Evolutionary conservation across 2,329 filamentous ascomycete genomes (phyloP), one percentile per base, ranked within the genome.

Genomic region (Xylariaceae sp.): DNA sequence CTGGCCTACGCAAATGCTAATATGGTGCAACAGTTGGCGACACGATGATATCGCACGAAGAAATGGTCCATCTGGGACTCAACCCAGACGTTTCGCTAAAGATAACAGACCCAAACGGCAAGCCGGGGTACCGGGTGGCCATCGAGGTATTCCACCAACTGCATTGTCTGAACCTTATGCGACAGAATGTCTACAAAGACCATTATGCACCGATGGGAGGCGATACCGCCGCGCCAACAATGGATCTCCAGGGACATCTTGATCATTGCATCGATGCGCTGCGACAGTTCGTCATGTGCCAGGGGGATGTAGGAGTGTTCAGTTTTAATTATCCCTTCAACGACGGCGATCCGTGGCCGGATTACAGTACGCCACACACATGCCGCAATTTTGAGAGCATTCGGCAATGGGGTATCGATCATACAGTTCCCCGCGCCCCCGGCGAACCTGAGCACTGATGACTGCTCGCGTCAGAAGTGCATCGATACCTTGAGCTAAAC

Each of bases 61-160:
- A 83, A 57, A 74, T 82, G 27, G 65, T 73, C 38, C 74, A 73
- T 18, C 72, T 85, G 0, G 74, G 74, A 5, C 67, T 76, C 4
- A 76, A 81, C 53, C 75, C 76, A 2, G 63, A 68, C 35, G 66
- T 73, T 18, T 78, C 77, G 1, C 68, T 83, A n/a, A 76, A 74
- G 57, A 75, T 81, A 54, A 77, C 74, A 10, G 70, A 83, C 55
- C 75, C 79, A 40, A 81, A 80, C 1, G 81, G 80, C 15, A 71
- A 77, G 49, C 72, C 74, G 35, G 81, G 80, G 1, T 84, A 82
- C 57, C 71, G 80, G n/a, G 79, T 81, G 0, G 81, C 75, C 0
- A 66, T 82, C 3, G 77, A 82, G 58, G 77, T 80, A 0, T 81
- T 82, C 64, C 78, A 82, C 62, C 77, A 77, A 57, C 68, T 79